Evolutionary conservation across 768 basidiomycete species (phyloP), one percentile per base, ranked within the genome.

Genomic region (Trametes elegans): DNA sequence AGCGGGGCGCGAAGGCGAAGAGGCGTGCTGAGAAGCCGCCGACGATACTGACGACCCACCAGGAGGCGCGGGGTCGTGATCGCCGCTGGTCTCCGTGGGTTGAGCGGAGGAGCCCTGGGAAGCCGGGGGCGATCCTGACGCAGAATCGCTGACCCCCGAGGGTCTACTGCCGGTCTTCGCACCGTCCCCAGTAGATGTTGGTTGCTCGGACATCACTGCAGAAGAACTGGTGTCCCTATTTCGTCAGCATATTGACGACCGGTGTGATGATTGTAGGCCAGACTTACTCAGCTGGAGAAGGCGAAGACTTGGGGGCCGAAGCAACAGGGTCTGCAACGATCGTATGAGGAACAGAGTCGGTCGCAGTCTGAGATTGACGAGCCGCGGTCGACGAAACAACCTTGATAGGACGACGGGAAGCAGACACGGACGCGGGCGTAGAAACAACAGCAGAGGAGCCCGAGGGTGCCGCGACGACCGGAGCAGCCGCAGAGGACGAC

Each of bases 31-130:
- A 23, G 51, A 44, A 35, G 53, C n/a, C 26, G 44, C 39, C 14
- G 53, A 43, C 13, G 57, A 29, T 7, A 46, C 39, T 18, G 58
- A 46, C 19, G 10, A n/a, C 7, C n/a, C 36, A 24, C 26, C 21
- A n/a, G 54, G 47, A n/a, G 58, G 48, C 29, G 54, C 32, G 5
- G 53, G 54, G 5, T 48, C 53, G n/a, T 43, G 24, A 18, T 41
- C 38, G 10, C 16, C 32, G 35, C 29, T 31, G 24, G 42, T 50
- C 36, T 38, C 41, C 13, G 55, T 21, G 14, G 38, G 21, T 3
- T 45, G 14, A 1, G 62, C 62, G 8, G 68, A 39, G 29, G 47
- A 32, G 21, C 18, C 35, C 34, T 53, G 35, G 28, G 50, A 32
- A 40, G 49, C 29, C 28, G 28, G 29, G 35, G 49, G 43, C 14